Evolutionary conservation across 192 early-diverging fungal genomes (phyloP).

Genomic region (Podila clonocystis): DNA sequence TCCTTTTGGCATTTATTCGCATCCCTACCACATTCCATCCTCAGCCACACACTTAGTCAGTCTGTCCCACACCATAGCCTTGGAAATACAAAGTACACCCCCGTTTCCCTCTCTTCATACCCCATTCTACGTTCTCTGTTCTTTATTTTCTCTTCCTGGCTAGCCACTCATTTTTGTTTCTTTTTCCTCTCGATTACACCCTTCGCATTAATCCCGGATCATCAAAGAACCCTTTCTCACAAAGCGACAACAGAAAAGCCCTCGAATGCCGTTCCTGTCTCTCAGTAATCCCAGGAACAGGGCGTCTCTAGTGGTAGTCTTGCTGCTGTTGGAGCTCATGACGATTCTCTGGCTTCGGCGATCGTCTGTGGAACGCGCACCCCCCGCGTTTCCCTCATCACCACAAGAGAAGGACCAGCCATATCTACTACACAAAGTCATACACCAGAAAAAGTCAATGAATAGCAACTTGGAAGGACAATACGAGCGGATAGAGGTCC

Average conservation of each 20-base stretch:
- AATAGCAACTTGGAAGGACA: no score
- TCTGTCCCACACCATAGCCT: not conserved
- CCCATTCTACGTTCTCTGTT: not conserved
- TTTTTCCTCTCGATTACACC: not conserved
- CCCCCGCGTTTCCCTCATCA: not conserved
- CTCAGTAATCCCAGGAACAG: conserved; percentile 26
- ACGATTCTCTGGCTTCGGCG: conserved; percentile 29
- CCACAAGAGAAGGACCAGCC: not conserved
- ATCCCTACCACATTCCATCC: conserved; percentile 46
- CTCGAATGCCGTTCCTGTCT: conserved; percentile 26
- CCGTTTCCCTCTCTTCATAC: not conserved
- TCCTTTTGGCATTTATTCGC: conserved; percentile 24
- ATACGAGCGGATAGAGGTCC: no score
- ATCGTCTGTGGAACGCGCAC: not conserved
- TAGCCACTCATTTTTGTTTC: not conserved
- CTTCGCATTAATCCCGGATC: not conserved
- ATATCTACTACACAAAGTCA: not conserved
- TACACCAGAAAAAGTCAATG: no score
- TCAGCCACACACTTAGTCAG: conserved; percentile 3
- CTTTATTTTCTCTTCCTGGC: no score
- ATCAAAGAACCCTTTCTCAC: not conserved
- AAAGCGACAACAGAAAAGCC: not conserved
- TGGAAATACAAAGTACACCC: not conserved
- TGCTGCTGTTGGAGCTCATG: conserved; percentile 29
- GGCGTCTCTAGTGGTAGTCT: conserved; percentile 10